Percentiles rank a stretch among this genome's conserved stretches.
These are phyloP conservation scores for Penicillium sp. DNA, from an alignment of 2,329 filamentous ascomycete species.

Conservation along the genomic window DNA sequence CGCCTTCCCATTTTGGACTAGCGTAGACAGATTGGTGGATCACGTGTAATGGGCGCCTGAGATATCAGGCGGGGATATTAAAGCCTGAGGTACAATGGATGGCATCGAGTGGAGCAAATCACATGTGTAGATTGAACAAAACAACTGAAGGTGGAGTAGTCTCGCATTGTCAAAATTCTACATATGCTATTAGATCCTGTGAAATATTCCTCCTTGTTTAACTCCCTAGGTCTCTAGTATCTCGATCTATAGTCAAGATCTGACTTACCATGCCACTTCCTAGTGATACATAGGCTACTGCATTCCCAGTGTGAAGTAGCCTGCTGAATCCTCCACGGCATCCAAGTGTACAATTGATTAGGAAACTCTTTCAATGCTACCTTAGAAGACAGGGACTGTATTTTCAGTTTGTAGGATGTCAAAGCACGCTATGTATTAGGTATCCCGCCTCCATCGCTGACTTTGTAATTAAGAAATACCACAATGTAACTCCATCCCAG, in stretches of 20 bases:
- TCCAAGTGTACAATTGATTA: too few species aligned
- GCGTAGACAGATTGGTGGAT: slow-evolving; percentile 9
- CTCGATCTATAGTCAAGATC: background rate
- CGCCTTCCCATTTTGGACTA: slow-evolving; percentile 20
- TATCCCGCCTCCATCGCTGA: slow-evolving; percentile 2
- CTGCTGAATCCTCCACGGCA: too few species aligned
- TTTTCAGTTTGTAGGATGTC: background rate
- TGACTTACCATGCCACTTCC: background rate
- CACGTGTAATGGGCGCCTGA: slow-evolving; percentile 1
- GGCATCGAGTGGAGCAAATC: background rate
- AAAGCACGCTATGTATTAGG: slow-evolving; percentile 8
- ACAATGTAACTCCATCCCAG: slow-evolving; percentile 15
- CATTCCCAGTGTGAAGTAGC: too few species aligned
- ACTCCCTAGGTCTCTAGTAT: background rate
- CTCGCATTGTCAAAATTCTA: background rate
- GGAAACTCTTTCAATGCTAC: background rate
- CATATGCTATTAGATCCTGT: background rate
- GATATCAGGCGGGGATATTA: too few species aligned
- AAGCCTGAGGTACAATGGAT: too few species aligned
- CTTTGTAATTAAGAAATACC: slow-evolving; percentile 5
- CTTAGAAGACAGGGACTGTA: background rate
- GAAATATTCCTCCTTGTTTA: background rate
- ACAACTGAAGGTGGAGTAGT: background rate
- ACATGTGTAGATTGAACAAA: background rate
- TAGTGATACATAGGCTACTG: background rate